Evolutionary conservation across 2,329 filamentous ascomycete genomes (phyloP), one percentile per base, ranked within the genome.

Genomic region (Thelonectria rubi): DNA sequence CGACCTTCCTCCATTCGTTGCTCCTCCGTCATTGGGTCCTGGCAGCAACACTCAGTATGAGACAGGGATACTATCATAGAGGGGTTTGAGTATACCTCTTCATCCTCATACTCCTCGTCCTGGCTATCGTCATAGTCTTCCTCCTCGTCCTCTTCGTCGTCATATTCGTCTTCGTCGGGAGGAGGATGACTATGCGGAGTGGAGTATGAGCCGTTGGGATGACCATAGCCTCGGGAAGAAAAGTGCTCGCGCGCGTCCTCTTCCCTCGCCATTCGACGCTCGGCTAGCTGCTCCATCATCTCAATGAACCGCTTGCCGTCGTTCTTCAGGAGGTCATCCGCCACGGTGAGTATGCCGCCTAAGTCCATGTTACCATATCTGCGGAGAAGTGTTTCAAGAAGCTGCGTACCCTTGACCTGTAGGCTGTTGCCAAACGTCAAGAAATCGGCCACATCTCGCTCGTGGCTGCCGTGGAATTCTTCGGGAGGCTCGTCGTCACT

Each of bases 231-330:
- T 65, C 86, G 84, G 58, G 89, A 83, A 74, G 89, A 83, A 74
- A 88, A 83, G 69, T 86, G 82, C 68, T 87, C 83, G 65, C 77
- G 70, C 40, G 92, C 92, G 75, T 97, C 93, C 79, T 95, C 94
- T 81, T 98, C 94, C 70, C 95, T 90, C 74, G 94, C 92, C 94
- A 99, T 97, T 72, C 95, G 88, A 72, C 94, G 92, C 80, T 99
- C 95, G 39, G 95, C 95, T 72, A 99, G 86, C 80, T 98, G 94
- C 78, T 99, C 95, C 95, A 99, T 99, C 95, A 99, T 99, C 77
- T 99, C 95, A 79, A 99, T 99, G 81, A 99, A 99, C 75, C 97
- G 97, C 79, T 97, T 97, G 73, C 95, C 95, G 78, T 99, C 95
- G 79, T 99, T 99, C 79, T 98, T 98, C 66, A 99, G 86, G 68